Conservation (phyloP, 2,329 filamentous ascomycete species). For the Scolecobasidium constrictum region DNA sequence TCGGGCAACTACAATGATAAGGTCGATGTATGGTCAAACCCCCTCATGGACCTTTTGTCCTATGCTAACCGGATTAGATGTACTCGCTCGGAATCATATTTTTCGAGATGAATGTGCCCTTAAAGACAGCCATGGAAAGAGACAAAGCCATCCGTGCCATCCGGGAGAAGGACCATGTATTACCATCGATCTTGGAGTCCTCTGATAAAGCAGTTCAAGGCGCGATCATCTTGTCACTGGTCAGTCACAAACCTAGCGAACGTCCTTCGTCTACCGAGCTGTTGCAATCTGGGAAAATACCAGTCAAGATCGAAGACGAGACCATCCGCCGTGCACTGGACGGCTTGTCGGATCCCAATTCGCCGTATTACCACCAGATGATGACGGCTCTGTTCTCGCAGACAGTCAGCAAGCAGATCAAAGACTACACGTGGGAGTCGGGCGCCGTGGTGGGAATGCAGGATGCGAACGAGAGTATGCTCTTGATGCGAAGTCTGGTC, state of each 20-base stretch:
- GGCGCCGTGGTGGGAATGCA: conserved; percentile 19
- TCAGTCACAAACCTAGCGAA: conserved; percentile 72
- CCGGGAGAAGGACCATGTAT: conserved; percentile 52
- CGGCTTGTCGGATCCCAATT: conserved; percentile 69
- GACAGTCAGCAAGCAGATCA: conserved; percentile 60
- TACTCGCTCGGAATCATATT: conserved; percentile 96
- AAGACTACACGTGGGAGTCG: conserved; percentile 50
- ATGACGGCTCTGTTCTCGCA: conserved; percentile 74
- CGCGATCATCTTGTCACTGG: conserved; percentile 66
- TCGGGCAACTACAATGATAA: conserved; percentile 79
- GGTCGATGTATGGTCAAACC: conserved; percentile 57
- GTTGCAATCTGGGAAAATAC: conserved; percentile 74
- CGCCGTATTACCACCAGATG: conserved; percentile 83
- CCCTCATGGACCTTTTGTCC: too few species aligned
- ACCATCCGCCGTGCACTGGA: conserved; percentile 75
- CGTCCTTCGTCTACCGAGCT: conserved; percentile 75
- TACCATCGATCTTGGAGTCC: conserved; percentile 64
- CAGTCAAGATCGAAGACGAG: conserved; percentile 86
- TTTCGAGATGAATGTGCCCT: conserved; percentile 81
- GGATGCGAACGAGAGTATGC: conserved; percentile 35
- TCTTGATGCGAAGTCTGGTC: conserved; percentile 62
- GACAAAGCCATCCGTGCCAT: conserved; percentile 57
- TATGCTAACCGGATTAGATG: conserved; percentile 49
- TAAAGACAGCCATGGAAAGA: conserved; percentile 53
- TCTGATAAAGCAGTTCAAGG: conserved; percentile 60